These are phyloP conservation scores for Claviceps digitariae DNA, from an alignment of 2,329 filamentous ascomycete species.

Conservation along the genomic window DNA sequence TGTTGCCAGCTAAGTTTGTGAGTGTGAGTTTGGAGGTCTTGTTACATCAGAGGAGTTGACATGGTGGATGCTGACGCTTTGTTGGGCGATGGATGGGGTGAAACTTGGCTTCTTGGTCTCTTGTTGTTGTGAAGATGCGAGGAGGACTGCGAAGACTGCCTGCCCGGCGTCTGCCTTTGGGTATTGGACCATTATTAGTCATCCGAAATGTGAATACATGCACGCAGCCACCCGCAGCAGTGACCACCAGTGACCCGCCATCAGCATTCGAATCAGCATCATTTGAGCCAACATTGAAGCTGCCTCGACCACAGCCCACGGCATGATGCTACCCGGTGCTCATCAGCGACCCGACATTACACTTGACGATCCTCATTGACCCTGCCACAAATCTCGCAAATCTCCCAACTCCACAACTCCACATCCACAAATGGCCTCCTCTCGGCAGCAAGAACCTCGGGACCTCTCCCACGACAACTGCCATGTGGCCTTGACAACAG, in stretches of 20 bases:
- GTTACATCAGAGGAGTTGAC: background rate
- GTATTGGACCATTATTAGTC: no score
- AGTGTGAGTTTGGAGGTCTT: background rate
- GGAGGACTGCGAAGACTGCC: no score
- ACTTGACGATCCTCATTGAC: background rate
- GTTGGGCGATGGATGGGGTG: background rate
- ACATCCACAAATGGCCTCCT: constrained; percentile 5
- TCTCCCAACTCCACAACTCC: background rate
- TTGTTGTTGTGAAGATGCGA: no score
- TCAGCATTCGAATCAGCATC: background rate
- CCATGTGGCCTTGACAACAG: constrained; percentile 55
- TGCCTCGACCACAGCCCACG: background rate
- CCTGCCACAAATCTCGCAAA: background rate
- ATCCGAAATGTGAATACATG: background rate
- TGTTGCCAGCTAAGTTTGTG: background rate
- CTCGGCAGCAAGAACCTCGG: constrained; percentile 14
- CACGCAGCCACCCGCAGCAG: background rate
- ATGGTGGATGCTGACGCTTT: background rate
- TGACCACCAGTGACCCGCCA: no score
- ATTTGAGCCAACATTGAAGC: background rate
- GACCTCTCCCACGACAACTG: constrained; percentile 37
- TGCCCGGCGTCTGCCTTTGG: no score
- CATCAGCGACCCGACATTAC: background rate
- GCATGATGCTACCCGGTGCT: background rate
- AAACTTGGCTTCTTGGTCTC: background rate